A percentile compares a stretch with the other conserved stretches of the same genome.
These are phyloP conservation scores for Fagus crenata DNA, from an alignment of 306 rosid genomes.

Conservation along the genomic window DNA sequence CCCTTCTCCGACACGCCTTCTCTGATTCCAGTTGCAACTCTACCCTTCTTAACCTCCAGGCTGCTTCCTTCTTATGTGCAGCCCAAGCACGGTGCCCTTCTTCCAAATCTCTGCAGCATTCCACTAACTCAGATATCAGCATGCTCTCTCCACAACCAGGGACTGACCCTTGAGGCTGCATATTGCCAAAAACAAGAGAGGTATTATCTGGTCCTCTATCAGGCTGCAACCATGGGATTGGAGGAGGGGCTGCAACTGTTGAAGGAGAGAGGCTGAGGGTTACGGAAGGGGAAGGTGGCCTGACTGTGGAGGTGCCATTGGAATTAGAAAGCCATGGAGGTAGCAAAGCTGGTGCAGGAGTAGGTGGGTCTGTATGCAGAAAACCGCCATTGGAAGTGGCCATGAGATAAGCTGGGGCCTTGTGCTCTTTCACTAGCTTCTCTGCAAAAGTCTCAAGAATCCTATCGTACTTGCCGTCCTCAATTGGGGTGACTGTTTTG, in stretches of 20 bases:
- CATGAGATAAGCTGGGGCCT: constrained; percentile 61
- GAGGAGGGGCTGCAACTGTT: constrained; percentile 62
- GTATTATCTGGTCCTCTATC: constrained; percentile 63
- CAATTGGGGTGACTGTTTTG: constrained; percentile 47
- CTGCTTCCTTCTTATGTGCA: constrained; percentile 79
- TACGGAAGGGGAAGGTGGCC: constrained; percentile 85
- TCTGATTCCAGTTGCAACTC: constrained; percentile 92
- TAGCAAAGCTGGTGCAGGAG: constrained; percentile 53
- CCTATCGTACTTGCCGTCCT: constrained; percentile 71
- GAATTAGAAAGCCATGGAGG: constrained; percentile 93
- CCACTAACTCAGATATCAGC: constrained; percentile 64
- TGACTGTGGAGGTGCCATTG: constrained; percentile 42
- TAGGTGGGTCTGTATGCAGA: constrained; percentile 58
- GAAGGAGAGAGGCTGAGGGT: constrained; percentile 80
- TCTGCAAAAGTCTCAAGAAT: constrained; percentile 74
- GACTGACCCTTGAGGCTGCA: constrained; percentile 54
- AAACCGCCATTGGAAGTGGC: constrained; percentile 70
- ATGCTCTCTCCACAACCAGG: constrained; percentile 55
- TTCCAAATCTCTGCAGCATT: constrained; percentile 86
- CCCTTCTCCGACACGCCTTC: constrained; percentile 71
- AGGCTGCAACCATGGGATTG: constrained; percentile 75
- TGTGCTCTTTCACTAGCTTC: constrained; percentile 57
- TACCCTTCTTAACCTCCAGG: constrained; percentile 84
- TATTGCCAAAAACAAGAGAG: constrained; percentile 50
- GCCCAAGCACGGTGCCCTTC: constrained; percentile 85